Evolutionary conservation across 768 basidiomycete species (phyloP).

Genomic region (Astraeus odoratus): DNA sequence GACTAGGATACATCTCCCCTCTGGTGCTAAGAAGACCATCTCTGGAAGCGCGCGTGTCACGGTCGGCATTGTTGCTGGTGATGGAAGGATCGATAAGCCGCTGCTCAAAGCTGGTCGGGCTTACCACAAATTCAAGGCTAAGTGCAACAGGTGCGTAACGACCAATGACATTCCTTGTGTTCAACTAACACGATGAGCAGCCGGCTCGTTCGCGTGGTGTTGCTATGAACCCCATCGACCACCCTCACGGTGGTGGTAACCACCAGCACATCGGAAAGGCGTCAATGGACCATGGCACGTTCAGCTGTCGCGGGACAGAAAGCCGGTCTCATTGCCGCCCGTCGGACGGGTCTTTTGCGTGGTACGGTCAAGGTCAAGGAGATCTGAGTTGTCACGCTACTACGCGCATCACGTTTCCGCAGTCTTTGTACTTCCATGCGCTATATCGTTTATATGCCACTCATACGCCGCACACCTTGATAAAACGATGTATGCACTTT

Average conservation of each 20-base stretch:
- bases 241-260: no score
- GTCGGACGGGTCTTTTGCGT: constrained; percentile 97
- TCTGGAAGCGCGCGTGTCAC: constrained; percentile 81
- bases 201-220: constrained; percentile 99
- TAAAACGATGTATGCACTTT: constrained; percentile 19
- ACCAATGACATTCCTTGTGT: no score
- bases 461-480: background rate
- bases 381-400: constrained; percentile 54
- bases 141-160: constrained; percentile 92
- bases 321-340: no score
- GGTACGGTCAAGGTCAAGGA: no score
- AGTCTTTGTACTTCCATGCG: constrained; percentile 16
- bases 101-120: constrained; percentile 97
- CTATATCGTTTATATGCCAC: background rate
- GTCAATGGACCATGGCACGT: constrained; percentile 91
- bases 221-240: constrained; percentile 97
- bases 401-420: constrained; percentile 10
- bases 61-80: constrained; percentile 96
- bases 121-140: constrained; percentile 93
- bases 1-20: constrained; percentile 90
- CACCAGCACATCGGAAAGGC: constrained; percentile 99
- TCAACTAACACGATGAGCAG: no score
- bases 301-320: constrained; percentile 98
- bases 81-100: constrained; percentile 99
- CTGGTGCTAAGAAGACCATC: constrained; percentile 95